Base-by-base conservation (phyloP, 208 protist species). In the Trypanosoma lewisi region DNA sequence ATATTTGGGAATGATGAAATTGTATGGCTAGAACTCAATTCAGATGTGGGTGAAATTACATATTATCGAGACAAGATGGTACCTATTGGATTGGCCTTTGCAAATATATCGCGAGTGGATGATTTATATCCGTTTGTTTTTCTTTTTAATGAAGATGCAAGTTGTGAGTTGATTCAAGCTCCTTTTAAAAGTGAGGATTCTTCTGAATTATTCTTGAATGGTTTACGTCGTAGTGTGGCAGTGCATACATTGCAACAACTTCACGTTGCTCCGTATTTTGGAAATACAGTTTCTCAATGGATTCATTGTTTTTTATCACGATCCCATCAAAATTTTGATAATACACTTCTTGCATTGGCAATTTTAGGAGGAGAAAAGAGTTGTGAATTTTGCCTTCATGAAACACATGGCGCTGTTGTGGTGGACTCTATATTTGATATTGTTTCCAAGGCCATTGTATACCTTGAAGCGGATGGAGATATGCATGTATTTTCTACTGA, bases 1-100 rank as follows among this genome's bases (percentile, higher is more conserved):
- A 82, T 93, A 39, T 96, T 84, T 53, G 91, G 91, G 49, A 82
- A 90, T 55, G 80, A 92, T 60, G 87, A 96, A 64, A 56, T 81
- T 23, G 82, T 96, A 9, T 96, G 91, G 87, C 75, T 96, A 2
- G 85, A 96, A 71, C 78, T 89, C n/a, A 93, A 96, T 65, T 83
- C 87, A 0, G 91, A 93, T 54, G 53, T 76, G 21, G 87, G 91
- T 31, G 84, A 94, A 44, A 92, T 94, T 45, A 83, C 78, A 44
- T 94, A 89, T 47, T 96, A 92, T 67, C 75, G 91, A n/a, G 87
- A 93, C 23, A 80, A 87, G 33, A 93, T 93, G 82, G 51, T 80
- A 8, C 75, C 88, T 37, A 93, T 93, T 52, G 91, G 91, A 7
- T 76, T 93, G 23, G 91, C 84, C 5, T 96, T 96, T 70, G 81